Evolutionary conservation across 2,329 filamentous ascomycete genomes (phyloP).

Genomic region (Xylaria sp.): DNA sequence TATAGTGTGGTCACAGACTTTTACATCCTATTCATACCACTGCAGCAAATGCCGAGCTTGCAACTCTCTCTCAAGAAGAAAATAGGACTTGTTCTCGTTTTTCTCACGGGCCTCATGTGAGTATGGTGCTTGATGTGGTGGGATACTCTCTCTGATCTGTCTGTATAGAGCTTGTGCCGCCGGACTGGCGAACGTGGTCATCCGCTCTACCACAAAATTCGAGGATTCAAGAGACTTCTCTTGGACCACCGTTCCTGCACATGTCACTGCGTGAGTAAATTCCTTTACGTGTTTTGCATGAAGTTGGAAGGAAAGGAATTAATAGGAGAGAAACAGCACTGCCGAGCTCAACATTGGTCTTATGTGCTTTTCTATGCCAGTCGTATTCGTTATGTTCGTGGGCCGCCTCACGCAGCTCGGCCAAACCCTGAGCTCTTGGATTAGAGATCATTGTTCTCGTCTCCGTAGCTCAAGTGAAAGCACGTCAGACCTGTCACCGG

Average conservation of each 20-base stretch:
- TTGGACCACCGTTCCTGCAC: slow-evolving; percentile 12
- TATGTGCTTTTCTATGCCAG: slow-evolving; percentile 14
- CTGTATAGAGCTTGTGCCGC: slow-evolving; percentile 8
- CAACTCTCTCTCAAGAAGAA: slow-evolving; percentile 15
- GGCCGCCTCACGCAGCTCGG: slow-evolving; percentile 8
- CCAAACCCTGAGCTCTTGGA: slow-evolving; percentile 2
- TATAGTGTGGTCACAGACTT: slow-evolving; percentile 16
- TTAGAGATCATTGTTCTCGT: neutral
- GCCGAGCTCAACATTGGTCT: slow-evolving; percentile 12
- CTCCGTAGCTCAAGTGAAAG: neutral
- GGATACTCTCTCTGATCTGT: neutral
- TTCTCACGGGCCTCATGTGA: slow-evolving; percentile 15
- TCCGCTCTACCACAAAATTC: slow-evolving; percentile 6
- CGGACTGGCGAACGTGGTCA: slow-evolving; percentile 7
- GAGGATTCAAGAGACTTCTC: slow-evolving; percentile 7
- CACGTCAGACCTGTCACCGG: neutral
- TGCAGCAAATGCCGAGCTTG: slow-evolving; percentile 12
- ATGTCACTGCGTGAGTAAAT: slow-evolving; percentile 16
- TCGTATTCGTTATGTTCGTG: slow-evolving; percentile 7
- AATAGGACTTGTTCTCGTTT: slow-evolving; percentile 11
- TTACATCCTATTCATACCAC: slow-evolving; percentile 19
- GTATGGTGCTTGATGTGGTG: neutral
- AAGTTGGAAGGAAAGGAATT: neutral
- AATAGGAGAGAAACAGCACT: neutral
- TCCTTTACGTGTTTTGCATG: neutral